Evolutionary conservation across 2,329 filamentous ascomycete species (phyloP), one percentile per base, ranked within the genome.

Genomic region (Biscogniauxia sp.): DNA sequence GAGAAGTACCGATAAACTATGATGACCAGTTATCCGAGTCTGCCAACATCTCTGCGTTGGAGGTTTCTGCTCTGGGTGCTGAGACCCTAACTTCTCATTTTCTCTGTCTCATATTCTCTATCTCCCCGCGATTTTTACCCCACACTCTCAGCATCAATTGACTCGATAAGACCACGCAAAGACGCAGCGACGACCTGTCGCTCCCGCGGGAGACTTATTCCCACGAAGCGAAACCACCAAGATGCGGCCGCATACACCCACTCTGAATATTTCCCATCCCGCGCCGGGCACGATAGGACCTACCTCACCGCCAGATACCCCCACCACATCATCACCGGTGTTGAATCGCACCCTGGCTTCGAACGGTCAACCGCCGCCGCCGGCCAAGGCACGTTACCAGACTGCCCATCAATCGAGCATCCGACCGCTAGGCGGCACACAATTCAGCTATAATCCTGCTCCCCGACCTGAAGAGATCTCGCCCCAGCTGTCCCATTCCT

Each of bases 1-100:
- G 62, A 49, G 58, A 61, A 54, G 54, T 60, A 63, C 50, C 68
- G 69, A 68, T 66, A 73, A 66, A 75, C 68, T 80, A 81, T 79
- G 77, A 81, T 80, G 78, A 78, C 74, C 73, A 75, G 73, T 74
- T 76, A 77, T 73, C 75, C 71, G 71, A 74, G 70, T 64, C 70
- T 73, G 68, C 70, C 69, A 63, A 70, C 75, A 70, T 78, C 76
- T 77, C 78, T 76, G 73, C 72, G 72, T 70, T 77, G 78, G 79
- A 79, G 78, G 72, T 75, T 77, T 71, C 70, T 78, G 72, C 73
- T 76, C 70, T 75, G 75, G 77, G 73, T 76, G 66, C 73, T 78
- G 69, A 77, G 73, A 62, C 78, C 77, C 69, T 80, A 73, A 78
- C 66, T 64, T 63, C 20, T 63, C 61, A 65, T 62, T 57, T 53